These are phyloP conservation scores for Apiotrichum sp. DNA, from an alignment of 1,284 basidiomycete genomes.

Conservation along the genomic window DNA sequence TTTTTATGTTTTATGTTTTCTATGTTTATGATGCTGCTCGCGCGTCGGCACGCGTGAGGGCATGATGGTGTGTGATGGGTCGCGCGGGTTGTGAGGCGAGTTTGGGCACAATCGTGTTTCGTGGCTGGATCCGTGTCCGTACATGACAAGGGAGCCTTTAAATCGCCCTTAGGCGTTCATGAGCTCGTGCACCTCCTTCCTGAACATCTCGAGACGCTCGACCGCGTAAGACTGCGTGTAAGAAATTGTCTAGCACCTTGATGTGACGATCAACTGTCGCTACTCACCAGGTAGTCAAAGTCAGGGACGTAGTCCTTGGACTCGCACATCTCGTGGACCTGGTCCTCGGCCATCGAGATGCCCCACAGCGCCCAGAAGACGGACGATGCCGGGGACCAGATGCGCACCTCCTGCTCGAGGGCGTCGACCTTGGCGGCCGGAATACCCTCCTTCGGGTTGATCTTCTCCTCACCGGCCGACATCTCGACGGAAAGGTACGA, in stretches of 20 bases:
- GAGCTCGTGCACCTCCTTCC: slow-evolving; percentile 34
- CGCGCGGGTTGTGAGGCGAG: no score
- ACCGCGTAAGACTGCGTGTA: slow-evolving; percentile 40
- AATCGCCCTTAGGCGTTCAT: no score
- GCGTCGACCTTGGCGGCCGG: slow-evolving; percentile 34
- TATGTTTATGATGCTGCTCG: no score
- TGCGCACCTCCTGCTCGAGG: slow-evolving; percentile 68
- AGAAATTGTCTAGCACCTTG: neutral
- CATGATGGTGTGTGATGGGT: no score
- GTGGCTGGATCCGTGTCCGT: no score
- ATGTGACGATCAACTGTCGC: no score
- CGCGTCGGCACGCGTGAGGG: no score
- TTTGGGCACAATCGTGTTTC: no score
- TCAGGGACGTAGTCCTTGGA: slow-evolving; percentile 29
- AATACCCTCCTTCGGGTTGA: slow-evolving; percentile 32
- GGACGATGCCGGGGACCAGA: slow-evolving; percentile 82
- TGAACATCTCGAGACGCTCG: slow-evolving; percentile 45
- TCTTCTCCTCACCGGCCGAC: slow-evolving; percentile 28
- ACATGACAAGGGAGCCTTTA: no score
- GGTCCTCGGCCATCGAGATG: slow-evolving; percentile 77
- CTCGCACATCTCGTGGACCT: slow-evolving; percentile 56
- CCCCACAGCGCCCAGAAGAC: slow-evolving; percentile 91
- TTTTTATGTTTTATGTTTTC: no score
- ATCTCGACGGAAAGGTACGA: slow-evolving; percentile 60
- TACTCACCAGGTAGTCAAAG: slow-evolving; percentile 46